phyloP scores from a whole-genome alignment of 2,329 filamentous ascomycete species.

The Pseudogymnoascus pannorum region DNA sequence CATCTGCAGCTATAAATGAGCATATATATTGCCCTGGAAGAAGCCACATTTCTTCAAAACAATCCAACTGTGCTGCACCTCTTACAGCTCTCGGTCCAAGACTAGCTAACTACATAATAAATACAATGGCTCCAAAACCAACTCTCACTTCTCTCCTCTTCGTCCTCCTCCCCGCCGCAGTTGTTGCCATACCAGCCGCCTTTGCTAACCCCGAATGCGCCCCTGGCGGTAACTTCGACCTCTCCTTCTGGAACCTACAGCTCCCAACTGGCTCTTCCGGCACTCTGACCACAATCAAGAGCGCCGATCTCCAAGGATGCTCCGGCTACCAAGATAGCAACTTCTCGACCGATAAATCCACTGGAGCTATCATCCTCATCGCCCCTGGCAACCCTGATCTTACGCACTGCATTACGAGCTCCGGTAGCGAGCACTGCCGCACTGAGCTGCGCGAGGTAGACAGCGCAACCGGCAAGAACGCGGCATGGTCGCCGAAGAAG shows the following conservation, averaged over 20 bases:
- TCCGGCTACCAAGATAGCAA: neutral
- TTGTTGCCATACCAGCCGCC: neutral
- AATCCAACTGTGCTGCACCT: neutral
- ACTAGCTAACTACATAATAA: neutral
- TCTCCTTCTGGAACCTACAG: slow-evolving; percentile 8
- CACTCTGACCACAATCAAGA: neutral
- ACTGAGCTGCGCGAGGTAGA: slow-evolving; percentile 5
- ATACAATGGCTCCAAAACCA: neutral
- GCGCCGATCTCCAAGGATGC: slow-evolving; percentile 1
- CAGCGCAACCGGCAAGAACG: neutral
- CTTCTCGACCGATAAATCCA: slow-evolving; percentile 8
- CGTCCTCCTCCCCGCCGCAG: neutral
- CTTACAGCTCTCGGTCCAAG: neutral
- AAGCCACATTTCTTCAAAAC: neutral
- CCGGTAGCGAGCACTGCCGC: neutral
- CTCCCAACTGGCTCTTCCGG: neutral
- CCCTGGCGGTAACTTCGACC: slow-evolving; percentile 19
- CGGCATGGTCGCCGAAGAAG: slow-evolving; percentile 5
- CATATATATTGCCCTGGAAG: neutral
- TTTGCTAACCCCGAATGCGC: slow-evolving; percentile 28
- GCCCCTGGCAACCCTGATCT: slow-evolving; percentile 6
- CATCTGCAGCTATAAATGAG: neutral
- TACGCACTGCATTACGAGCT: neutral
- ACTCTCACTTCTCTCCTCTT: neutral
- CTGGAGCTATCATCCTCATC: neutral